A percentile compares a stretch with the other conserved stretches of the same genome.
Conservation (phyloP, 1,139 yeast genomes). For the Kodamaea suecica region DNA sequence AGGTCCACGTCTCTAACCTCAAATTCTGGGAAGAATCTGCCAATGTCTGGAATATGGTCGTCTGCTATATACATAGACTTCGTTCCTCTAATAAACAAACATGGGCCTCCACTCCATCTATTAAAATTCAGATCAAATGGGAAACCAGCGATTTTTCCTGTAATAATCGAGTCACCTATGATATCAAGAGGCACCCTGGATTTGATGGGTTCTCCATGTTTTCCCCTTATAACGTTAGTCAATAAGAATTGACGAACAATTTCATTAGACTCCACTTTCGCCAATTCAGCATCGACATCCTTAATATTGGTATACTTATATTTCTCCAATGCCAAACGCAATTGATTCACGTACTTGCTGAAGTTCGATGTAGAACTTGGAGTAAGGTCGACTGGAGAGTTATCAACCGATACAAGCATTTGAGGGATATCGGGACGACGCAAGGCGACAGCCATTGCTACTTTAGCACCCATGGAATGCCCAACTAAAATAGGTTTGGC, state of each 20-base stretch:
- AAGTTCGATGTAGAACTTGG: constrained; percentile 53
- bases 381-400: constrained; percentile 73
- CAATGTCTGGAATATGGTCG: constrained; percentile 73
- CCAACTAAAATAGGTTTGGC: constrained; percentile 72
- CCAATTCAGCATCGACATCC: constrained; percentile 67
- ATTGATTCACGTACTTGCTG: constrained; percentile 61
- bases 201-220: constrained; percentile 32
- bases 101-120: constrained; percentile 63
- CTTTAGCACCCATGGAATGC: constrained; percentile 97
- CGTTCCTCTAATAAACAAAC: constrained; percentile 77
- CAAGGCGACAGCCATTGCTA: constrained; percentile 84
- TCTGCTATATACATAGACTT: constrained; percentile 81
- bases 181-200: constrained; percentile 70
- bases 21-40: constrained; percentile 75
- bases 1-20: constrained; percentile 70
- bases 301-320: constrained; percentile 47
- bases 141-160: constrained; percentile 70
- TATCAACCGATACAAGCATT: constrained; percentile 77
- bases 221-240: constrained; percentile 58
- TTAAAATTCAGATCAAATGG: constrained; percentile 58
- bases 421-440: constrained; percentile 63
- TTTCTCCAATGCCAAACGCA: constrained; percentile 51
- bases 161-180: constrained; percentile 59
- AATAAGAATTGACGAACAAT: constrained; percentile 76
- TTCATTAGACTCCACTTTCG: constrained; percentile 56